Evolutionary conservation across 805 yeast genomes (phyloP).

Genomic region (Candida suzukii): DNA sequence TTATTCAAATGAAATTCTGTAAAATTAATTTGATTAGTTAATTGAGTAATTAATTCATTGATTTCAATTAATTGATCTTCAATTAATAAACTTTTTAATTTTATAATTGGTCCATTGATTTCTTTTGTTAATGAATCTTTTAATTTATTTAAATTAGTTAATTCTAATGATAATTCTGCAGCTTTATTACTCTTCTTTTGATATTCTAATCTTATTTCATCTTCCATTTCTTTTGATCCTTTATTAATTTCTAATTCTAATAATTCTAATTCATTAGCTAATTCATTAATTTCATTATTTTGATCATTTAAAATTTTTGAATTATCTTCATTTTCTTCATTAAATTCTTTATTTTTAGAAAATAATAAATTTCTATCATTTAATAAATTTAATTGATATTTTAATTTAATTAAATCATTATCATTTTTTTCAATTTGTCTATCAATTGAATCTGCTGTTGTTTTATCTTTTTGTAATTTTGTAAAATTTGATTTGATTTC

Average conservation of each 20-base stretch:
- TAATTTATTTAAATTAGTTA: slow-evolving; percentile 17
- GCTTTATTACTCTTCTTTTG: slow-evolving; percentile 41
- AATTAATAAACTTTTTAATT: slow-evolving; percentile 14
- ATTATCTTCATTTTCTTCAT: slow-evolving; percentile 6
- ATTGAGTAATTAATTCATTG: slow-evolving; percentile 1
- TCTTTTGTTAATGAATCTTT: slow-evolving; percentile 21
- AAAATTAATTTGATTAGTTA: slow-evolving; percentile 16
- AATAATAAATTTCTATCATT: slow-evolving; percentile 4
- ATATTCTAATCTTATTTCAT: slow-evolving; percentile 31
- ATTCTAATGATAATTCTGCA: slow-evolving; percentile 30
- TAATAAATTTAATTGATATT: slow-evolving; percentile 7
- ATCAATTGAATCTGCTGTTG: slow-evolving; percentile 18
- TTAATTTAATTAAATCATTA: slow-evolving; percentile 19
- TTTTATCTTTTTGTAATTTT: slow-evolving; percentile 25
- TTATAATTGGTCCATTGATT: slow-evolving; percentile 27
- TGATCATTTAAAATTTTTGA: slow-evolving; percentile 4
- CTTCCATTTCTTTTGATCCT: slow-evolving; percentile 20
- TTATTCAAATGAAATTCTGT: slow-evolving; percentile 7
- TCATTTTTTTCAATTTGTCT: slow-evolving; percentile 26
- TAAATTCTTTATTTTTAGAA: background rate
- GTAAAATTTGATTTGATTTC: slow-evolving; percentile 36
- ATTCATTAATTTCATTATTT: slow-evolving; percentile 7
- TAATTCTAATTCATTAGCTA: slow-evolving; percentile 5
- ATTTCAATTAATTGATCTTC: slow-evolving; percentile 9
- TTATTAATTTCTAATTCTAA: slow-evolving; percentile 10